Evolutionary conservation across 371 early-diverging fungal species (phyloP), one percentile per base, ranked within the genome.

Genomic region (Mucor irregularis): DNA sequence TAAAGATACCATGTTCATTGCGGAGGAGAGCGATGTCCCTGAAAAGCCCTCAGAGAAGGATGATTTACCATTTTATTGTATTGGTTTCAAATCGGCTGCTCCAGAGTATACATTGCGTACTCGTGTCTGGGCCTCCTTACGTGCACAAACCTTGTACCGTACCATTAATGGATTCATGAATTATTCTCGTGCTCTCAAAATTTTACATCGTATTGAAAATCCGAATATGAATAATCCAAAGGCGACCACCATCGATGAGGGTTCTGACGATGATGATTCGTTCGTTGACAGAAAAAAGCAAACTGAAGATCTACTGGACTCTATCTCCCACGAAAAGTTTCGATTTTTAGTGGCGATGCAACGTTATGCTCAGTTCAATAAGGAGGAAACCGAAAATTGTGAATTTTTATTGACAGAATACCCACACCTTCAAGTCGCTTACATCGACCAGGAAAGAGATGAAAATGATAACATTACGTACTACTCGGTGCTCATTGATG

Each of bases 111-210:
- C 91, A 0, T 78, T 93, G 33, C 81, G 93, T 26, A 93, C 92
- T 3, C 87, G 94, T 7, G 85, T 93, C 22, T 95, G 94, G 93
- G 94, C 94, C 1, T 93, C 93, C 0, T 72, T 93, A 19, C 86
- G 93, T 17, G 89, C 92, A 25, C 94, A 94, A 70, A 95, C 95
- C 0, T 74, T 95, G 46, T 94, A 90, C 58, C 86, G 94, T 17
- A 94, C 94, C 8, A 87, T 94, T 14, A 87, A 90, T 39, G 94
- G 95, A 1, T 92, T 93, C 56, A 93, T 93, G 94, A 93, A 93
- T 60, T 93, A 94, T 66, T 81, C 87, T 34, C 86, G 90, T 49
- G 92, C 94, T 3, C 74, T 94, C 43, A 90, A 90, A 64, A 83
- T 92, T 14, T 66, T 94, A 7, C 83, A 90, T 58, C 87, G 89